Evolutionary conservation across 345 rosid species (phyloP), one percentile per base, ranked within the genome.

Genomic region (Eucalyptus sp.): DNA sequence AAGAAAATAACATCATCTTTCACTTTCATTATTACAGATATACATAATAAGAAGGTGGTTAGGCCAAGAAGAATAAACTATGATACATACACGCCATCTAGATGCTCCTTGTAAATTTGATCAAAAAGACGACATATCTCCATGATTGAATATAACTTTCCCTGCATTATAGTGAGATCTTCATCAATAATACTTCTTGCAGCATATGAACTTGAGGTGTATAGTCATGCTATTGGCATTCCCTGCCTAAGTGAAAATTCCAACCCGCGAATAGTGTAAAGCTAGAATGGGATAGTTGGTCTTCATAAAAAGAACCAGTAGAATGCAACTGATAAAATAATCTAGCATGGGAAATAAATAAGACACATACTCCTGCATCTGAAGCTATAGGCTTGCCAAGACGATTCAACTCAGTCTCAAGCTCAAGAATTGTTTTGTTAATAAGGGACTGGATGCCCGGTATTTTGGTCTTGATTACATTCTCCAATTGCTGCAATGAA

Each of bases 361-460:
- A 88, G n/a, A 86, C 31, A 86, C 96, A 93, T 95, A 98, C 99
- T 86, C 99, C 99, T 49, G 99, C 98, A 94, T 98, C 99, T 86
- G 97, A 94, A 91, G 99, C 99, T 89, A 98, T 94, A 90, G 99
- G 99, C 94, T 95, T 98, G 91, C 99, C 99, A 85, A 98, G 98
- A 54, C 98, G 98, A 92, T 95, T 95, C 91, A 96, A 93, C 92
- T 98, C 99, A 89, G 95, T 60, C 91, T 98, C 99, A 90, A 98
- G 93, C 90, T 98, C 99, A 50, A 89, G 88, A 88, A 98, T 89
- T 71, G 99, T 98, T 91, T 98, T 98, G 92, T 92, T 97, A 88
- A 98, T 96, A 90, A 97, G 98, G 71, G 99, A 96, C 92, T 97
- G 99, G 92, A 98, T 91, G 89, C 99, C 99, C 7, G 99, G 99